Base-by-base conservation (phyloP, 768 basidiomycete genomes). In the Tylopilus sp. region DNA sequence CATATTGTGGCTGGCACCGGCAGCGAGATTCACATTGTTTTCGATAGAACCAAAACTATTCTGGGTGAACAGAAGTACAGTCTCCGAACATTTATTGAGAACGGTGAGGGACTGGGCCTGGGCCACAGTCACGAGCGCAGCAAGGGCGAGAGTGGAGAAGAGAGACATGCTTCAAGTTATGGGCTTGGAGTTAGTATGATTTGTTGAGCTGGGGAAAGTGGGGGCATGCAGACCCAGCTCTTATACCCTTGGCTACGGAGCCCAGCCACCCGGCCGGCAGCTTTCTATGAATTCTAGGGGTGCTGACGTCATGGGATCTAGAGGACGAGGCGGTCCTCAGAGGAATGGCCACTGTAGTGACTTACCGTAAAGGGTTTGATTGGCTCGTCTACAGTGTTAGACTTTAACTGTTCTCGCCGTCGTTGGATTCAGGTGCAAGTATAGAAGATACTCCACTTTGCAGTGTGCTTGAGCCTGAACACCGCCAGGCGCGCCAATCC, bases 21-120 rank as follows among this genome's bases (percentile, higher is more conserved):
- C 49, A 33, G 31, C 50, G 18, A 69, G 50, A 30, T 44, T 56
- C 35, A 71, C 56, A 28, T 70, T 47, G 58, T 66, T 71, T 2
- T 25, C 7, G 41, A 69, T 59, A 26, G 21, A 39, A 28, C 68
- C 68, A 13, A 31, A 68, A 47, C 68, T 69, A 20, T 35, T 70
- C 52, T 64, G 59, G 0, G 68, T 71, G 22, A 40, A 62, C 33
- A 71, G 56, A 39, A 71, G 55, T 40, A 71, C 68, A 2, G 58
- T 33, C 23, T 69, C 51, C 21, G 31, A 6, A 31, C 68, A 69
- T 8, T 55, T 47, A 48, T 68, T 68, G 47, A 44, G 44, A 31
- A 68, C 67, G 15, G n/a, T 66, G 40, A 69, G 41, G 21, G 68
- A 71, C 51, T 58, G 59, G 41, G 68, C 70, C 44, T 51, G 57